Conservation (phyloP, 371 early-diverging fungal genomes). For the Encephalitozoon cuniculi region DNA sequence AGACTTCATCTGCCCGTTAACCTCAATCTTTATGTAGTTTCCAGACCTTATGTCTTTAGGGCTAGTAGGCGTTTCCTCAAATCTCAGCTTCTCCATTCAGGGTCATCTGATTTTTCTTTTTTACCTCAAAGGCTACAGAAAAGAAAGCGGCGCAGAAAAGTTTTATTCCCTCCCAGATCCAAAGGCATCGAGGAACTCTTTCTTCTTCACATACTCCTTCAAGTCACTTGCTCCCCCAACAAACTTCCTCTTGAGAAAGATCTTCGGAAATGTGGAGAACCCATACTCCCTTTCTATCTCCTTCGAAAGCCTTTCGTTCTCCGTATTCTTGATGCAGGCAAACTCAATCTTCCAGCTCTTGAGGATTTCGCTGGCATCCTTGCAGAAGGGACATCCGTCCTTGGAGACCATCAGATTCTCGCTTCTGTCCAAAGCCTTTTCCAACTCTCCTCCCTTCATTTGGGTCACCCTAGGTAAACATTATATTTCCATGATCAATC, state of each 20-base stretch:
- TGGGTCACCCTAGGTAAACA: background rate
- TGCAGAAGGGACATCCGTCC: slow-evolving; percentile 42
- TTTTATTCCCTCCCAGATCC: background rate
- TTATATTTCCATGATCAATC: background rate
- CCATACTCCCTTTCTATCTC: slow-evolving; percentile 20
- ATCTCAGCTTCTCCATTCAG: background rate
- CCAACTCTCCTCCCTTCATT: background rate
- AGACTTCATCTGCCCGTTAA: background rate
- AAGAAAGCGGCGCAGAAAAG: background rate
- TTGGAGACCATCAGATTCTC: slow-evolving; percentile 34
- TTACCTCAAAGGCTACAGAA: background rate
- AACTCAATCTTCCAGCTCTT: slow-evolving; percentile 20
- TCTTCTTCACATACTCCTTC: slow-evolving; percentile 3
- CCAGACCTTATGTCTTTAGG: slow-evolving; percentile 35
- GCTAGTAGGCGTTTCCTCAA: background rate
- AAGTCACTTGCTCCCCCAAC: slow-evolving; percentile 48
- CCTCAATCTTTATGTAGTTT: slow-evolving; percentile 22
- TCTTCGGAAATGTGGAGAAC: slow-evolving; percentile 44
- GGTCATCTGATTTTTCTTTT: background rate
- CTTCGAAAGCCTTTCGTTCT: slow-evolving; percentile 11
- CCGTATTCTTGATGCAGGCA: background rate
- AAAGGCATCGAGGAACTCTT: slow-evolving; percentile 4
- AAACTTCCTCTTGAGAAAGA: slow-evolving; percentile 43
- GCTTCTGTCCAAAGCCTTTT: slow-evolving; percentile 7
- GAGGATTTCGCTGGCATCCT: slow-evolving; percentile 21